Conservation (phyloP, 345 rosid species). For the Microcos paniculata region DNA sequence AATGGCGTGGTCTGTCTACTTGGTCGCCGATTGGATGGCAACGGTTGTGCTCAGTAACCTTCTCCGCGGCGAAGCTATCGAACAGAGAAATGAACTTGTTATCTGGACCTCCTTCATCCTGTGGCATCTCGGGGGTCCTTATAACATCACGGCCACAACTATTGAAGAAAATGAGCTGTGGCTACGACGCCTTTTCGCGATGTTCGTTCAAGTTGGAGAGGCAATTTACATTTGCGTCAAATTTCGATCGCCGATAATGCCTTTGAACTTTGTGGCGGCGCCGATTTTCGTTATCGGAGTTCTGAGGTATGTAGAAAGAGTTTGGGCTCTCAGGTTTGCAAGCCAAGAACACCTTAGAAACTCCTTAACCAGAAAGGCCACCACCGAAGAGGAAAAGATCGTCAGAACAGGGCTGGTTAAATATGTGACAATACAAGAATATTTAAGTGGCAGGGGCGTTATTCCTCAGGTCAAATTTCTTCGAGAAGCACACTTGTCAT, state of each 20-base stretch:
- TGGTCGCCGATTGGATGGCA: conserved; percentile 28
- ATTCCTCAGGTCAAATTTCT: neutral
- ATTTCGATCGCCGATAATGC: conserved; percentile 8
- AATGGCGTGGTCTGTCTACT: conserved; percentile 23
- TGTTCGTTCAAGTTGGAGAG: conserved; percentile 4
- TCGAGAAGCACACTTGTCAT: conserved; percentile 26
- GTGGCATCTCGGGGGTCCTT: conserved; percentile 33
- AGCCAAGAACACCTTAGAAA: conserved; percentile 33
- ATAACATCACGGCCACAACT: conserved; percentile 25
- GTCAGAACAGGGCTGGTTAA: conserved; percentile 19
- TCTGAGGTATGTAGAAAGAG: conserved; percentile 43
- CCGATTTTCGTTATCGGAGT: conserved; percentile 36
- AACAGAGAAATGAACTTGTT: neutral
- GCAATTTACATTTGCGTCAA: conserved; percentile 33
- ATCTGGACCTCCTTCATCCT: conserved; percentile 35
- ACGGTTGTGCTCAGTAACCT: conserved; percentile 25
- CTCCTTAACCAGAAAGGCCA: conserved; percentile 18
- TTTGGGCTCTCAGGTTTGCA: conserved; percentile 36
- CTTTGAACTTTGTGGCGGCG: conserved; percentile 14
- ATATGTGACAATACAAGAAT: conserved; percentile 23
- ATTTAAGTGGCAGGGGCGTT: conserved; percentile 4
- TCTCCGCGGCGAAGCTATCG: neutral
- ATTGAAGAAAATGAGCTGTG: conserved; percentile 40
- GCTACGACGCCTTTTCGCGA: conserved; percentile 22
- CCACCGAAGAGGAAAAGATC: conserved; percentile 17